Base-by-base conservation (phyloP, 2,329 filamentous ascomycete genomes). In the Phaeosphaeria sp. region DNA sequence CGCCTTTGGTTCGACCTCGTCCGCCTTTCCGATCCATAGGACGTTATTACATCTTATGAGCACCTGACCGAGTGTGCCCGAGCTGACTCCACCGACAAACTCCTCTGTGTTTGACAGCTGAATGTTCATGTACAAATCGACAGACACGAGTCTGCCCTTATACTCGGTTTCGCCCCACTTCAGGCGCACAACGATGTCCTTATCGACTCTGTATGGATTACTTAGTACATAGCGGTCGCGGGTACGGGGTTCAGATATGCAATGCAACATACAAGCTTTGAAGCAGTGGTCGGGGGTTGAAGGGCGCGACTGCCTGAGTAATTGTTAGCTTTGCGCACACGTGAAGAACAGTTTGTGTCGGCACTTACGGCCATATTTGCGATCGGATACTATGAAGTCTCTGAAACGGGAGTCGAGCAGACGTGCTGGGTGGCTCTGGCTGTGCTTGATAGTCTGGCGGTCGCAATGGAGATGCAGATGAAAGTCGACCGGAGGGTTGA, bases 121-220 rank as follows among this genome's bases (percentile, higher is more conserved):
- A 64, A 99, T 89, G 83, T 99, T 99, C 94, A 99, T 98, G 84
- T 99, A 99, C 75, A 91, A 93, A 82, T 99, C 95, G 74, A 96
- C 91, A 71, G 91, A 94, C 74, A 97, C 91, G 62, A 99, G 87
- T 66, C 87, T 87, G 77, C 95, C 95, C 79, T 94, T 96, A 86
- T 99, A 99, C 79, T 99, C 95, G 59, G 92, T 95, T 80, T 97
- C 90, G 70, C 92, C 93, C 95, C 95, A 99, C 86, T 99, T 99
- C 65, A 99, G 86, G 71, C 93, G 92, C 64, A 99, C 91, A 63
- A 93, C 84, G 74, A 99, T 89, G 74, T 94, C 87, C 78, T 96
- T 91, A 83, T 96, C 91, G 80, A 99, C 91, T 64, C 90, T 93
- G 65, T 36, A 13, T 5, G 22, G 54, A 15, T 8, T 18, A 13